These are phyloP conservation scores for Pulveroboletus sp. DNA, from an alignment of 768 basidiomycete genomes.

Conservation along the genomic window DNA sequence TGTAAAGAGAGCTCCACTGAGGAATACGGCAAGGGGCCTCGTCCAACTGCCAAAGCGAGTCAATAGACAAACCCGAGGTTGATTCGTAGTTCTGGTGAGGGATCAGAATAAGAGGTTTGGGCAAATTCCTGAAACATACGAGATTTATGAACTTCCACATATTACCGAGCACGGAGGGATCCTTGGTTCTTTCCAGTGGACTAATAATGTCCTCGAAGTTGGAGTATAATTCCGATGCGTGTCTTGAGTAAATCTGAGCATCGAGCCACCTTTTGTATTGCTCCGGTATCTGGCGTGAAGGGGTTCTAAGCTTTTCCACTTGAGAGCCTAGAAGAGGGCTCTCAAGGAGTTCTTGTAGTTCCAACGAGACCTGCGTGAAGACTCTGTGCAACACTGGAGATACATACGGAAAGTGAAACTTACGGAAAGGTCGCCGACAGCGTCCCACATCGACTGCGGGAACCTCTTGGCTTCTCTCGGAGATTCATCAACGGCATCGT, in stretches of 20 bases:
- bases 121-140: conserved; percentile 34
- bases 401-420: conserved; percentile 42
- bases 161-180: conserved; percentile 44
- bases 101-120: conserved; percentile 1
- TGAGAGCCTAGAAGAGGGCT: conserved; percentile 54
- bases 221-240: conserved; percentile 47
- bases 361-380: conserved; percentile 49
- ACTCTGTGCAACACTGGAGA: not conserved
- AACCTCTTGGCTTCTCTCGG: conserved; percentile 72
- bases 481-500: conserved; percentile 67
- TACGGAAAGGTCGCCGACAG: conserved; percentile 78
- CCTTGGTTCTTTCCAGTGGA: conserved; percentile 56
- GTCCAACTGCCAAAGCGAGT: conserved; percentile 59
- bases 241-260: conserved; percentile 57
- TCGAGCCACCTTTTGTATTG: conserved; percentile 64
- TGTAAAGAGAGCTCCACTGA: conserved; percentile 52
- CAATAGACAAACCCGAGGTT: conserved; percentile 49
- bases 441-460: conserved; percentile 75
- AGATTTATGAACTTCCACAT: conserved; percentile 64
- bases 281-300: conserved; percentile 50
- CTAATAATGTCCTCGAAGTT: conserved; percentile 53
- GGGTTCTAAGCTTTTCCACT: conserved; percentile 47
- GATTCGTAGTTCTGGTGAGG: conserved; percentile 53
- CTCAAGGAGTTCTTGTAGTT: conserved; percentile 63
- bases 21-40: conserved; percentile 49